Evolutionary conservation across 2,329 filamentous ascomycete species (phyloP), one percentile per base, ranked within the genome.

Genomic region (Talaromyces rugulosus): DNA sequence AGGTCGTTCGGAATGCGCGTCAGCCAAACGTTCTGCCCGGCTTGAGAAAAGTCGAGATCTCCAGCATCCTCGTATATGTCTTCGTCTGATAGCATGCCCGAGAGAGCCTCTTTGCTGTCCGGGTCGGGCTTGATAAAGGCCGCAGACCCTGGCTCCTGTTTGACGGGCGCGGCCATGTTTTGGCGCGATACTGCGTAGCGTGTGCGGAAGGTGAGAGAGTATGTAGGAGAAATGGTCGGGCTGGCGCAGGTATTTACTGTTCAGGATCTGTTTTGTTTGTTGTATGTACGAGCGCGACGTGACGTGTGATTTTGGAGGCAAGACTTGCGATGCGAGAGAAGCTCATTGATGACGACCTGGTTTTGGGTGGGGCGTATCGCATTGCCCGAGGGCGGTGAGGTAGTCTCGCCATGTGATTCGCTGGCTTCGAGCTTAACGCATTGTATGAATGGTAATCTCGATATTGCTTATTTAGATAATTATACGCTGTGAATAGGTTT

Each of bases 1-100:
- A 96, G 82, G 72, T 90, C 89, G 66, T 87, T 87, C 23, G 92
- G 92, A 51, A 96, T 82, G 66, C 91, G 89, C 58, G 90, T 88
- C 56, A 96, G 82, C 80, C 91, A 96, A 33, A 85, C 72, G 58
- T 73, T 75, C 66, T 83, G 79, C 23, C 70, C 71, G 28, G 80
- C 75, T 54, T 74, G 72, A 7, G 77, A 67, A 70, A 89, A 88
- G 60, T 88, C 86, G 18, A 89, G 72, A 65, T 89, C 86, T 51
- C 85, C 85, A 2, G 84, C 83, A 69, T 89, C 87, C 72, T 89
- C 86, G 70, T 90, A 90, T 62, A 90, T 80, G 66, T 91, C 89
- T 54, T 91, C 88, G 57, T 91, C 89, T 1, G 77, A 75, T 5
- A 78, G 64, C 56, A 72, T 70, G 4, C 66, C 70, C 28, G 75